Evolutionary conservation across 2,329 filamentous ascomycete genomes (phyloP), one percentile per base, ranked within the genome.

Genomic region (Exophiala xenobiotica): DNA sequence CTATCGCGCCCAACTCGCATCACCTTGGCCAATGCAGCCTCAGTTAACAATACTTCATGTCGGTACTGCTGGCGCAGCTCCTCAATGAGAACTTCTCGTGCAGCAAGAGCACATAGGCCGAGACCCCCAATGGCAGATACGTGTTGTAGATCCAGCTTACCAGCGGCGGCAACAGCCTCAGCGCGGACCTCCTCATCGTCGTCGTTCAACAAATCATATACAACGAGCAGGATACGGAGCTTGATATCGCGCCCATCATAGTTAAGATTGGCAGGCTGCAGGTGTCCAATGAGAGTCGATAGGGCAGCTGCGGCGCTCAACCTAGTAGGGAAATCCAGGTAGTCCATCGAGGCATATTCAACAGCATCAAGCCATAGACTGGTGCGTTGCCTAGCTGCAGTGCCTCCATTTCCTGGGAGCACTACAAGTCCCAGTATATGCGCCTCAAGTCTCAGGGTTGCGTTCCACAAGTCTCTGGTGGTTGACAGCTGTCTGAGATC

Each of bases 101-200:
- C 75, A 20, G 77, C 72, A 19, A 80, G 58, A 0, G 80, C 76
- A 2, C 77, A 74, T 1, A 77, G 61, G 4, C 68, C 62, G 12
- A 70, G 63, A 12, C 62, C 59, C 6, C 57, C 58, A 4, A 53
- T 20, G 11, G 27, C n/a, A 27, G 11, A 2, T 7, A 18, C 11
- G 8, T 46, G 19, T 24, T 42, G 48, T 19, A 51, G 24, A 20
- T 35, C n/a, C 14, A 61, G 20, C 11, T 26, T 37, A 11, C 44
- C 39, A 5, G 48, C 46, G 37, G 52, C 51, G 26, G 47, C 19
- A 5, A 72, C 80, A 6, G 85, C 86, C 1, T 80, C 67, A 26
- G 85, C 79, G 38, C 92, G 82, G 57, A 96, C 80, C 51, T 96
- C 90, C 56, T 96, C 89, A 64, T 97, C 92, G 65, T 97, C 92